Evolutionary conservation across 768 basidiomycete genomes (phyloP).

Genomic region (Amanita thiersii): DNA sequence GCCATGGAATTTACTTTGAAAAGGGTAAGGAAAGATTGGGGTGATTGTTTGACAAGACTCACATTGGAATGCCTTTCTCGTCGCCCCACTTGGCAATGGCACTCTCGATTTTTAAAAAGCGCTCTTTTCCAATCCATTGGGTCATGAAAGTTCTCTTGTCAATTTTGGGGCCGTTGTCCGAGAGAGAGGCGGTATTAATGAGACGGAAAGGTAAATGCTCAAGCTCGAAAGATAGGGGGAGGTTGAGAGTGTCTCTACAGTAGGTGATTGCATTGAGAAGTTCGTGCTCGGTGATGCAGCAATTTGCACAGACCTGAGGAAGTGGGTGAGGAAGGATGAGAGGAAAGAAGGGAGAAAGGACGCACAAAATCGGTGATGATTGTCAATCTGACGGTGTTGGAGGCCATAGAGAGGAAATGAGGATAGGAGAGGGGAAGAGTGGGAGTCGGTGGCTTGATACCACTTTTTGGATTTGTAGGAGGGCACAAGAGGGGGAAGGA

Average conservation of each 20-base stretch:
- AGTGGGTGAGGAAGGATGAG: conserved; percentile 6
- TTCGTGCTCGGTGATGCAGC: conserved; percentile 46
- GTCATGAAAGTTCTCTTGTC: conserved; percentile 32
- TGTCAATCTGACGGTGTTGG: conserved; percentile 37
- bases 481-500: conserved; percentile 15
- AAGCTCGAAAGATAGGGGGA: conserved; percentile 41
- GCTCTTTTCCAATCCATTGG: conserved; percentile 46
- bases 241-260: conserved; percentile 37
- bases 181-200: conserved; percentile 28
- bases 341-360: conserved; percentile 8
- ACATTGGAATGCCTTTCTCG: conserved; percentile 54
- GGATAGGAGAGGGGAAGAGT: conserved; percentile 18
- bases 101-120: conserved; percentile 29
- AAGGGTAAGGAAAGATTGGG: neutral
- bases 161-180: conserved; percentile 28
- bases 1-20: conserved; percentile 46
- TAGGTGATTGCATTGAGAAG: conserved; percentile 39
- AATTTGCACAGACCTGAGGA: conserved; percentile 40
- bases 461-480: conserved; percentile 17
- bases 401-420: conserved; percentile 26
- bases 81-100: conserved; percentile 43
- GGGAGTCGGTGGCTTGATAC: conserved; percentile 15
- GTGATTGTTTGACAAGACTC: conserved; percentile 17
- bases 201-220: conserved; percentile 47
- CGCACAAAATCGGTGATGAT: conserved; percentile 43